Evolutionary conservation across 345 rosid genomes (phyloP), one percentile per base, ranked within the genome.

Genomic region (Mercurialis annua): DNA sequence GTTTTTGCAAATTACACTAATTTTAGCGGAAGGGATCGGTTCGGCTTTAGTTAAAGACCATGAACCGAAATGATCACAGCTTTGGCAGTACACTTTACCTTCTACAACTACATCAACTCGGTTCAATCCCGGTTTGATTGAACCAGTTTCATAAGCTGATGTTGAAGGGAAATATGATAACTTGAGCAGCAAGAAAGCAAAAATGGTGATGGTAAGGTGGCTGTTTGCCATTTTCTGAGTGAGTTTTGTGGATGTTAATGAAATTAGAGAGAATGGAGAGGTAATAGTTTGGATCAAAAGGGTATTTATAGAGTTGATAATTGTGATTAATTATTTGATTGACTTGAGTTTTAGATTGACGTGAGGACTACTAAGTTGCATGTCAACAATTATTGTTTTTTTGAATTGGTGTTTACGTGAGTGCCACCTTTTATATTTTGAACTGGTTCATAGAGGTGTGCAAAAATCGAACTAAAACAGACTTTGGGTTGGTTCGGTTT

Each of bases 51-150:
- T 73, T 71, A 87, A 79, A 6, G 90, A 88, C 97, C 98, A 85
- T 18, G 92, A 77, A 11, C 96, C 93, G 48, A 14, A 76, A 24
- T 81, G 59, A 26, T 83, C 76, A 64, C 97, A 90, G 73, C 86
- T 71, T 72, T 92, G 98, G 76, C 96, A 90, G 58, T 90, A 92
- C 31, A 92, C 96, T 75, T 83, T 81, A 53, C 97, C 98, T 80
- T 90, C 97, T 10, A 92, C 85, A 24, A 78, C 85, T 4, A 86
- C 89, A 24, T 81, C 86, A 29, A 70, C 68, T 48, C 74, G 65
- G 77, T 72, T 84, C 51, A 68, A 77, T 44, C 21, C 47, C 52
- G 83, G 30, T 23, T 62, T 27, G 33, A 67, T 43, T 26, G 72
- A 65, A 43, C 59, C 33, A 65, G 62, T 74, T 62, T 62, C 81